Evolutionary conservation across 163 green algal species (phyloP), one percentile per base, ranked within the genome.

Genomic region (Scenedesmus sp.): DNA sequence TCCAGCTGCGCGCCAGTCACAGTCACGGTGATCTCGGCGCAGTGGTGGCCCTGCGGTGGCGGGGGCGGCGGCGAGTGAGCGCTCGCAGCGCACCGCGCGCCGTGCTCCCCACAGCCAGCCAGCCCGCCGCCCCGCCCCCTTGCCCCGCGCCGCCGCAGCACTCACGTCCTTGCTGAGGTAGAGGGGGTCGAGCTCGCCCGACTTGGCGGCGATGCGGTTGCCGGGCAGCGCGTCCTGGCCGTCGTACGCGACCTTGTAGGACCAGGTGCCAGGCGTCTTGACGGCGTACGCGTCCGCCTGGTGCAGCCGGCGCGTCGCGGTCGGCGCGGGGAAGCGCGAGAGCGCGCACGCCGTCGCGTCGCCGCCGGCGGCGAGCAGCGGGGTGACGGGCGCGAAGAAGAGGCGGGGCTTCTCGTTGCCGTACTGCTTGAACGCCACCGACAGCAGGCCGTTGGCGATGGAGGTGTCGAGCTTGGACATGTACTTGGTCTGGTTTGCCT

Each of bases 401-500:
- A 81, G 47, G 14, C 48, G 47, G 4, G 60, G 73, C 36, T 64
- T 65, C 33, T 65, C 48, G 48, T 51, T 53, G 24, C 73, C 60
- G 14, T 81, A 74, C 60, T 81, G 73, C 51, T 74, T 73, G 48
- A 67, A 66, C 2, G 73, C 73, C 14, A 74, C 48, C 29, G 26
- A 45, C 31, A 65, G 50, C 22, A 74, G 48, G 18, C 60, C 73
- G 3, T 56, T 45, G 15, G 29, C n/a, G 1, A 77, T 22, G 39
- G 29, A 50, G 33, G 50, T 77, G 29, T 24, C 17, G 20, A 77
- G 69, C 33, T 66, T 42, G 9, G 58, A 18, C n/a, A 33, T 57
- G 69, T 66, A 57, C 13, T 26, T 28, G 18, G 34, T 65, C 50
- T 79, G 71, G 60, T 81, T 81, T 10, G 56, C 34, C 29, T 54